These are phyloP conservation scores for Lithospermum erythrorhizon DNA, from an alignment of 257 asterid genomes.

Conservation along the genomic window DNA sequence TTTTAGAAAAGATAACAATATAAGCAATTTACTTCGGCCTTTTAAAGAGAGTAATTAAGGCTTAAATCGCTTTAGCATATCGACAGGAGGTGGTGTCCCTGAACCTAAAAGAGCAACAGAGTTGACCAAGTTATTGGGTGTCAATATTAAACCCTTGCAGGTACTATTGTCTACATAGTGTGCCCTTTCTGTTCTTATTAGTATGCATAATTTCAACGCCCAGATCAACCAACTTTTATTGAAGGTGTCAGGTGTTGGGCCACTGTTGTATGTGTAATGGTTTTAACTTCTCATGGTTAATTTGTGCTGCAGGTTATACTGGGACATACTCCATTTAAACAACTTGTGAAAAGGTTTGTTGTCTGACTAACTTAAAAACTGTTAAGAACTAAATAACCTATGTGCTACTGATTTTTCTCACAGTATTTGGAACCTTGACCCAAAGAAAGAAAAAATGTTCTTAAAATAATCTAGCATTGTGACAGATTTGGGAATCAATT, in stretches of 20 bases:
- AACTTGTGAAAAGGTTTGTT: constrained; percentile 47
- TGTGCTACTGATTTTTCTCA: no score
- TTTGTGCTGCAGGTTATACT: constrained; percentile 70
- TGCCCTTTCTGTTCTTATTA: neutral
- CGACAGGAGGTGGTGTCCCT: constrained; percentile 86
- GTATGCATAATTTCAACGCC: neutral
- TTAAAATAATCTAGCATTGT: constrained; percentile 6
- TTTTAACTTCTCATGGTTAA: constrained; percentile 8
- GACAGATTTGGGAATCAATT: constrained; percentile 65
- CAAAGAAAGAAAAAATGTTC: no score
- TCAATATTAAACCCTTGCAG: constrained; percentile 56
- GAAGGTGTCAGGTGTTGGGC: neutral
- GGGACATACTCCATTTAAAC: constrained; percentile 84
- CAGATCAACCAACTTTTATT: constrained; percentile 5
- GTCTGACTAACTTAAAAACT: constrained; percentile 1
- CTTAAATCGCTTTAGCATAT: constrained; percentile 11
- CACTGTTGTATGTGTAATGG: neutral
- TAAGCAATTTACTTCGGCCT: neutral
- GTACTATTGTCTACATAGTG: constrained; percentile 20
- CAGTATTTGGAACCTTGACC: no score
- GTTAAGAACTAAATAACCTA: neutral
- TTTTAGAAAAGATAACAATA: neutral
- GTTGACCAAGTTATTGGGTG: constrained; percentile 48
- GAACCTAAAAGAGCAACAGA: constrained; percentile 73
- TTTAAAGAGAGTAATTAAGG: neutral